Percentiles rank a stretch among this genome's conserved stretches.
Conservation (phyloP, 768 basidiomycete genomes). For the Gymnopilus dilepis region DNA sequence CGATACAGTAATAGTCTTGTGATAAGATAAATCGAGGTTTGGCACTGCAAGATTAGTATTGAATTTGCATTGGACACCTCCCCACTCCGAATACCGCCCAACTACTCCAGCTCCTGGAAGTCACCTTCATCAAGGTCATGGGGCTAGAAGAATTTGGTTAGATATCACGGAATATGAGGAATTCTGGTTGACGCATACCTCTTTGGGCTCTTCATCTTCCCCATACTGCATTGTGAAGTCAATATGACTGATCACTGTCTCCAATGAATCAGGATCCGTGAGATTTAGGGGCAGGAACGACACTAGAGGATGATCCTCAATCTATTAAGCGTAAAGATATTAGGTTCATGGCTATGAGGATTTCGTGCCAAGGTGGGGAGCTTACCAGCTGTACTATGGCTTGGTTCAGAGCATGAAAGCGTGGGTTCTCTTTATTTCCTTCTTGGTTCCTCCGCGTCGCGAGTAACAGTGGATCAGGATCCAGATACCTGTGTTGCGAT, state of each 20-base stretch:
- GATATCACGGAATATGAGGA: conserved; percentile 17
- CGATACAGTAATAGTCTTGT: not conserved
- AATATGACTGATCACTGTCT: conserved; percentile 91
- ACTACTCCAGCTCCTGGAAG: conserved; percentile 74
- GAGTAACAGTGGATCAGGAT: conserved; percentile 92
- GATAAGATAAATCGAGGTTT: not conserved
- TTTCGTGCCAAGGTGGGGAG: conserved; percentile 14
- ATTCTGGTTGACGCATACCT: conserved; percentile 50
- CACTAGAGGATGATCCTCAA: conserved; percentile 97
- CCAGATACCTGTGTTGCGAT: conserved; percentile 70
- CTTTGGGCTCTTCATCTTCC: conserved; percentile 97
- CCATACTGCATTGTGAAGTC: conserved; percentile 99
- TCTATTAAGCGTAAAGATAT: conserved; percentile 51
- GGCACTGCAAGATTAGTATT: not conserved
- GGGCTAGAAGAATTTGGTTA: conserved; percentile 55
- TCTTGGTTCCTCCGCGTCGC: conserved; percentile 65
- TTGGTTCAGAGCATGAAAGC: conserved; percentile 92
- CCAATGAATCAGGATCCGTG: conserved; percentile 86
- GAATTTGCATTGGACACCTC: not conserved
- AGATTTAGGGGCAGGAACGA: conserved; percentile 96
- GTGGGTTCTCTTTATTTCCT: conserved; percentile 63
- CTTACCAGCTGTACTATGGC: conserved; percentile 94
- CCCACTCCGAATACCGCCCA: not conserved
- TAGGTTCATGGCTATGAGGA: conserved; percentile 2
- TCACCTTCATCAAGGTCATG: conserved; percentile 94